Evolutionary conservation across 1,284 basidiomycete genomes (phyloP), one percentile per base, ranked within the genome.

Genomic region (Ganoderma meredithae): DNA sequence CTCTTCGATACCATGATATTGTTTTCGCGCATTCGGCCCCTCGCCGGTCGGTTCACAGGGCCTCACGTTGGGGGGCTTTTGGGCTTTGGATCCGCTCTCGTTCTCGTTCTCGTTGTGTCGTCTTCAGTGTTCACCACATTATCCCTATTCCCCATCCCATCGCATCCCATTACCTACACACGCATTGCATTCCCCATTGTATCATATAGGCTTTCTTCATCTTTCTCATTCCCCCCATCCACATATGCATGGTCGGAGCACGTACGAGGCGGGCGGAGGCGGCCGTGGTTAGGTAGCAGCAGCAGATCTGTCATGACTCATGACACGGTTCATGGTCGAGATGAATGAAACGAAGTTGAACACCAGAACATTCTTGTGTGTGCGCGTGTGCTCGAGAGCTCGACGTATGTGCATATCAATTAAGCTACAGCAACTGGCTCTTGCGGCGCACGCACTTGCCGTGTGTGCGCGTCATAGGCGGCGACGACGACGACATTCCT

Each of bases 271-370:
- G 41, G 58, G 59, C 60, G 41, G 31, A 25, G 61, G 9, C 47
- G 66, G 58, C 49, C 44, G 62, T 56, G 55, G 60, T 39, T 67
- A 67, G 62, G 66, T 67, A 66, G 44, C 58, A 62, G 66, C 64
- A 66, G 44, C 58, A 66, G 60, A 49, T 39, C 62, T 67, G 62
- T 67, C 62, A 60, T 60, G 53, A 62, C 61, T 67, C 62, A 60
- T 60, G 53, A 62, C 61, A 62, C 64, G 64, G 36, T n/a, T 58
- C 31, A 39, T 39, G 31, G 31, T 27, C 31, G 31, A 33, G 31
- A 66, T 52, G 64, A 67, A 60, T 53, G 47, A 22, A 61, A 67
- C 27, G 66, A 62, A 66, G 65, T 67, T 67, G 65, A 64, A 49
- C 8, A 56, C 31, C 25, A 13, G 22, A 15, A 15, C 19, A 13